Conservation (phyloP, 306 rosid species). For the Mimosa pudica region DNA sequence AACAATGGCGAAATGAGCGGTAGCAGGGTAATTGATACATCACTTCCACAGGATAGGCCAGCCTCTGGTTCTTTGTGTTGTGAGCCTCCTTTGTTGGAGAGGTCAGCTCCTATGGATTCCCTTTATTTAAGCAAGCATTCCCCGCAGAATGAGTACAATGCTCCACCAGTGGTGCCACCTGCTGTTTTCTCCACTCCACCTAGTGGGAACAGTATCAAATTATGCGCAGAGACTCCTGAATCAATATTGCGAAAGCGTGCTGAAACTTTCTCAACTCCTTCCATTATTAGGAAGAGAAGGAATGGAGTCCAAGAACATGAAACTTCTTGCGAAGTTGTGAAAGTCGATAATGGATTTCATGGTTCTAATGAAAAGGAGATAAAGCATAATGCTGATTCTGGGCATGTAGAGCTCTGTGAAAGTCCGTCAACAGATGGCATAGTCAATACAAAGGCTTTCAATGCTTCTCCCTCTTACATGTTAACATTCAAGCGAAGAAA, state of each 20-base stretch:
- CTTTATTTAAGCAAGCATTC: slow-evolving; percentile 43
- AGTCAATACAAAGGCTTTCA: slow-evolving; percentile 61
- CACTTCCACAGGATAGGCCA: slow-evolving; percentile 53
- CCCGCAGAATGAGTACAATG: slow-evolving; percentile 55
- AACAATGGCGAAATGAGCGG: slow-evolving; percentile 47
- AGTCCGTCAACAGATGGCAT: slow-evolving; percentile 54
- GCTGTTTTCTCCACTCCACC: slow-evolving; percentile 83
- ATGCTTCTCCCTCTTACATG: slow-evolving; percentile 94
- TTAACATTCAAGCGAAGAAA: slow-evolving; percentile 76
- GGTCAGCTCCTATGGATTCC: slow-evolving; percentile 58
- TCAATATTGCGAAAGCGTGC: slow-evolving; percentile 88
- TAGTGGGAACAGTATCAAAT: slow-evolving; percentile 57
- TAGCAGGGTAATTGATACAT: slow-evolving; percentile 46
- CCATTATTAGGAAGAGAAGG: slow-evolving; percentile 83
- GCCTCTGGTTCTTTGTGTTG: slow-evolving; percentile 68
- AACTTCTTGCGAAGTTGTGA: slow-evolving; percentile 45
- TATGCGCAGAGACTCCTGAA: slow-evolving; percentile 71
- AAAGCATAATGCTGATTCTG: slow-evolving; percentile 46
- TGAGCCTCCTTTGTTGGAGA: slow-evolving; percentile 65
- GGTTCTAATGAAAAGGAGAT: slow-evolving; percentile 47
- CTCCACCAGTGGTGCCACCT: slow-evolving; percentile 58
- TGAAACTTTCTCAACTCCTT: slow-evolving; percentile 88
- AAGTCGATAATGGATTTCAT: slow-evolving; percentile 41
- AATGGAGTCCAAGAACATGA: slow-evolving; percentile 41
- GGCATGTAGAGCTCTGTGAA: slow-evolving; percentile 43